phyloP scores from a whole-genome alignment of 495 filamentous ascomycete species.

The Friedmanniomyces simplex region DNA sequence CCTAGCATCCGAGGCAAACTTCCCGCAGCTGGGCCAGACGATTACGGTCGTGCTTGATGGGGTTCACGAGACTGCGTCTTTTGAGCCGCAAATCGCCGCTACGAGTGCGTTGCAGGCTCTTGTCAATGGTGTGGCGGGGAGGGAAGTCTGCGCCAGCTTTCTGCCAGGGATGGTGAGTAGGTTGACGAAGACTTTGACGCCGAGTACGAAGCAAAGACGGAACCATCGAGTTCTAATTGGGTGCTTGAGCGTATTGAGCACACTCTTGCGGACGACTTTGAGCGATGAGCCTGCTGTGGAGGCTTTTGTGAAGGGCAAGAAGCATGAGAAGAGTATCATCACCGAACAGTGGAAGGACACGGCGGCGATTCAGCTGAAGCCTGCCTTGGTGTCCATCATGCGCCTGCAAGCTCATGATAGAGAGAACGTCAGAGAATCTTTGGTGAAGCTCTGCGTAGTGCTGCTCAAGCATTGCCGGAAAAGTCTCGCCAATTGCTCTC shows the following conservation, averaged over 20 bases:
- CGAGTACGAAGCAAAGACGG: constrained; percentile 51
- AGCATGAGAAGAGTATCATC: not conserved
- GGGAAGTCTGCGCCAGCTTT: constrained; percentile 64
- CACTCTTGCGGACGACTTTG: constrained; percentile 53
- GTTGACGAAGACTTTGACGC: constrained; percentile 62
- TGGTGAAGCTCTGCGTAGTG: constrained; percentile 59
- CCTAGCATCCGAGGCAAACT: constrained; percentile 44
- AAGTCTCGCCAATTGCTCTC: constrained; percentile 58
- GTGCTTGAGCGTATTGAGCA: constrained; percentile 49
- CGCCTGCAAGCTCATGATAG: constrained; percentile 67
- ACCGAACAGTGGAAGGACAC: constrained; percentile 57
- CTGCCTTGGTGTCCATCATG: constrained; percentile 69
- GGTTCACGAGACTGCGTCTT: constrained; percentile 47
- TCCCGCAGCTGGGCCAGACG: constrained; percentile 77
- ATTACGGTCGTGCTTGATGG: constrained; percentile 73
- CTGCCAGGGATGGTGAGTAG: constrained; percentile 82
- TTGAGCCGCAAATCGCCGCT: constrained; percentile 56
- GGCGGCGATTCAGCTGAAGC: constrained; percentile 70
- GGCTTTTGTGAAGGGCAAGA: not conserved
- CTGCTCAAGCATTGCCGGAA: constrained; percentile 66
- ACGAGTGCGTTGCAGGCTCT: constrained; percentile 53
- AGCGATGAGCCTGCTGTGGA: constrained; percentile 39
- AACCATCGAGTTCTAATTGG: constrained; percentile 53
- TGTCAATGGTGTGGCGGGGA: constrained; percentile 52
- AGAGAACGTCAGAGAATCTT: constrained; percentile 55